Percentiles rank a stretch among this genome's conserved stretches.
These are phyloP conservation scores for Taphrina pruni DNA, from an alignment of 1,139 yeast genomes.

Conservation along the genomic window DNA sequence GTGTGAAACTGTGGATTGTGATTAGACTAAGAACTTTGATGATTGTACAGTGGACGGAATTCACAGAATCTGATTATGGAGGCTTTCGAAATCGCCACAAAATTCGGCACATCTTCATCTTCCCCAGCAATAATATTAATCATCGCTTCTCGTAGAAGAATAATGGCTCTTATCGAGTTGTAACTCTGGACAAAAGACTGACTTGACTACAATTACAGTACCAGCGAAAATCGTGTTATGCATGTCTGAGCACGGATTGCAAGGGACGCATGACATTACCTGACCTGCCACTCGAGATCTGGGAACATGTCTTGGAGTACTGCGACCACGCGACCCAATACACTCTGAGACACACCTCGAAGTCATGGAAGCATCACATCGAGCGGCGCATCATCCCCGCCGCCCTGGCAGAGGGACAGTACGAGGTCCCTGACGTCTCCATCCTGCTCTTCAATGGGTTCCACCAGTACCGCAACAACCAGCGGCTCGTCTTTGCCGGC, in stretches of 20 bases:
- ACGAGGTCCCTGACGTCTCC: slow-evolving; percentile 19
- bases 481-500: slow-evolving; percentile 15
- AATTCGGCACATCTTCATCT: neutral
- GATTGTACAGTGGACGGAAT: neutral
- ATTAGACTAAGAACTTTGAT: too few relatives aligned
- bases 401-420: slow-evolving; percentile 1
- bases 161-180: too few relatives aligned
- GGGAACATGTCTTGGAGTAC: slow-evolving; percentile 26
- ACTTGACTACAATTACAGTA: too few relatives aligned
- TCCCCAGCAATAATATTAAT: neutral
- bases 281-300: slow-evolving; percentile 35
- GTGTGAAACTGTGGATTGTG: too few relatives aligned
- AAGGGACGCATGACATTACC: slow-evolving; percentile 11
- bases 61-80: neutral
- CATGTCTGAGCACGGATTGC: slow-evolving; percentile 5
- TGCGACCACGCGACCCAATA: slow-evolving; percentile 27
- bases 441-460: slow-evolving; percentile 39
- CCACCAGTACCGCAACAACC: slow-evolving; percentile 29
- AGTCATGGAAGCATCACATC: slow-evolving; percentile 27
- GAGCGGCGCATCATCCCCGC: slow-evolving; percentile 17
- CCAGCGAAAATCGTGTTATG: neutral
- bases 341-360: slow-evolving; percentile 7
- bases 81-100: neutral
- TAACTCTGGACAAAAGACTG: too few relatives aligned
- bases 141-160: too few relatives aligned